Conservation (phyloP, 2,329 filamentous ascomycete genomes). For the Curvularia sp. region DNA sequence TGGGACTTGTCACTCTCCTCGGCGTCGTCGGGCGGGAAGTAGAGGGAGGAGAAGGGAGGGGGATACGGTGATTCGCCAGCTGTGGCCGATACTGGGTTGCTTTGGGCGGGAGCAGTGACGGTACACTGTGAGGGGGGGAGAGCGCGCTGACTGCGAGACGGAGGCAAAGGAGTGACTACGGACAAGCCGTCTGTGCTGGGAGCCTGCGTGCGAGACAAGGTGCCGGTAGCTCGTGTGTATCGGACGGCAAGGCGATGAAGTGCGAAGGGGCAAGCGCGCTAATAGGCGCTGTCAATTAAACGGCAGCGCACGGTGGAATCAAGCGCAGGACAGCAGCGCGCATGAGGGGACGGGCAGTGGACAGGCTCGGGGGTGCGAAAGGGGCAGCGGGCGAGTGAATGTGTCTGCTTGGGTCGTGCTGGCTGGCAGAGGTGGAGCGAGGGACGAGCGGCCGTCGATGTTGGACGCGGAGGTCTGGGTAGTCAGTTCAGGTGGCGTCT, state of each 20-base stretch:
- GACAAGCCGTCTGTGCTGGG: constrained; percentile 53
- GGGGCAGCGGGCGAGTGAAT: constrained; percentile 10
- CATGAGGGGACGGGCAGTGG: constrained; percentile 28
- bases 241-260: constrained; percentile 28
- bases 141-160: constrained; percentile 35
- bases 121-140: constrained; percentile 37
- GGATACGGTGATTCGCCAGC: constrained; percentile 62
- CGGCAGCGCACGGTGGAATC: constrained; percentile 28
- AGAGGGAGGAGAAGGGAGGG: constrained; percentile 70
- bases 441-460: constrained; percentile 20
- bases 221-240: constrained; percentile 44
- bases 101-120: constrained; percentile 47
- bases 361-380: constrained; percentile 21
- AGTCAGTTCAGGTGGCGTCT: constrained; percentile 23
- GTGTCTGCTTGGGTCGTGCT: constrained; percentile 21
- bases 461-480: constrained; percentile 24
- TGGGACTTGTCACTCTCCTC: constrained; percentile 57
- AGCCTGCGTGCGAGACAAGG: constrained; percentile 55
- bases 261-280: constrained; percentile 39
- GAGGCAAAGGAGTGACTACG: constrained; percentile 54
- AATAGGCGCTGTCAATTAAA: constrained; percentile 37
- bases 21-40: constrained; percentile 59
- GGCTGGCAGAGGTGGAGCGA: constrained; percentile 22
- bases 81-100: constrained; percentile 48
- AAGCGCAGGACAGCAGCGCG: constrained; percentile 32